Base-by-base conservation (phyloP, 306 rosid genomes). In the Vicia villosa region DNA sequence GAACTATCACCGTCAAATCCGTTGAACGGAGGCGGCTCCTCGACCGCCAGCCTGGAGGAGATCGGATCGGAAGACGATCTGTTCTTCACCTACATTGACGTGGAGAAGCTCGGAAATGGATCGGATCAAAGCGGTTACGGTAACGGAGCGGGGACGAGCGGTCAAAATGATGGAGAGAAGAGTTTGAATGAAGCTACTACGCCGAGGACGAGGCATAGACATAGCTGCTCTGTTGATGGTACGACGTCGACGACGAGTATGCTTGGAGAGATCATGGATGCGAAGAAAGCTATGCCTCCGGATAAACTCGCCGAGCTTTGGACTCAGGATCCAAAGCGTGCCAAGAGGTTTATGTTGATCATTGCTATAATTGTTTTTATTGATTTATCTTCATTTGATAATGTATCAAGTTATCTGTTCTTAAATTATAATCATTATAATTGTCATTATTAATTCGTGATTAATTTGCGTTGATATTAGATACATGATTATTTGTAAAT, bases 211-310 rank as follows among this genome's bases (percentile, higher is more conserved):
- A 83, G 95, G 78, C 96, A 95, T 81, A 62, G 97, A 75, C 89
- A 89, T 60, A 87, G 96, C 49, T 52, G 83, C 68, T 95, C 99
- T 8, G 95, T 95, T 16, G 99, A 95, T 20, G 91, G 92, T 59
- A 87, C 86, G 6, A 40, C 79, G 73, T 87, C 99, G 73, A 85
- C 99, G 47, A 80, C 92, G 12, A 79, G 86, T 42, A 77, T 84
- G 85, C 87, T 95, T 50, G 95, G 96, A 6, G 99, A 95, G 78
- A 83, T 91, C 54, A 87, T 95, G 97, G 99, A 95, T 3, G 97
- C 99, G 0, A 95, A 95, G 85, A 95, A 95, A 76, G 99, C 99
- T n/a, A 95, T 95, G 99, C 96, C 99, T 81, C 97, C 99, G 15
- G 97, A 91, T 82, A 91, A 95, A 83, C 92, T 95, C 43, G 97